Percentiles rank a stretch among this genome's conserved stretches.
These are phyloP conservation scores for Plasmodium yoelii DNA, from an alignment of 169 alveolate species.

Conservation along the genomic window DNA sequence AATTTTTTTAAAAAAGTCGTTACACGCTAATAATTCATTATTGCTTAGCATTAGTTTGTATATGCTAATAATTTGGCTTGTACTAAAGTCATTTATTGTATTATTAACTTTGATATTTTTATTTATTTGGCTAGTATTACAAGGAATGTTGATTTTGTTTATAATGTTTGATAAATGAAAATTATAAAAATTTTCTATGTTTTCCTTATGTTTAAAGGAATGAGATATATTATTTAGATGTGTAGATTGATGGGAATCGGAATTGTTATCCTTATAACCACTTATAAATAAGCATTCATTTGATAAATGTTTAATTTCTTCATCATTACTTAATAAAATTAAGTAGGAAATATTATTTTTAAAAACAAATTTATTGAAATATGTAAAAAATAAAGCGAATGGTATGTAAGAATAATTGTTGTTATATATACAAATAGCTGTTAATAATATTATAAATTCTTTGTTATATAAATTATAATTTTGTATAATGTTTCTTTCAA, in stretches of 20 bases:
- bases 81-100: background rate
- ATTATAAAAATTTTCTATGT: background rate
- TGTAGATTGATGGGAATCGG: no score
- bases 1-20: conserved; percentile 36
- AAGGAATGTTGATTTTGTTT: background rate
- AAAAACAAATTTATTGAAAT: conserved; percentile 39
- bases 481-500: conserved; percentile 66
- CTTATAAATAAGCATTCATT: conserved; percentile 4
- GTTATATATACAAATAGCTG: conserved; percentile 68
- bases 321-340: conserved; percentile 50
- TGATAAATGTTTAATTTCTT: conserved; percentile 56
- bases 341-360: conserved; percentile 43
- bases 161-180: background rate
- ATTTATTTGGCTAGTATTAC: background rate
- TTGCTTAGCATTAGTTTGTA: conserved; percentile 51
- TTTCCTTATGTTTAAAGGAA: background rate
- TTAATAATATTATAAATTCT: conserved; percentile 46
- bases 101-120: background rate
- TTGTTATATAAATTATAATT: conserved; percentile 40
- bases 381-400: conserved; percentile 48
- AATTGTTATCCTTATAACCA: background rate
- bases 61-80: conserved; percentile 36
- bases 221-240: no score
- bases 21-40: conserved; percentile 9
- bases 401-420: conserved; percentile 65